Percentiles rank a stretch among this genome's conserved stretches.
These are phyloP conservation scores for Rugonectria rugulosa DNA, from an alignment of 2,329 filamentous ascomycete species.

Conservation along the genomic window DNA sequence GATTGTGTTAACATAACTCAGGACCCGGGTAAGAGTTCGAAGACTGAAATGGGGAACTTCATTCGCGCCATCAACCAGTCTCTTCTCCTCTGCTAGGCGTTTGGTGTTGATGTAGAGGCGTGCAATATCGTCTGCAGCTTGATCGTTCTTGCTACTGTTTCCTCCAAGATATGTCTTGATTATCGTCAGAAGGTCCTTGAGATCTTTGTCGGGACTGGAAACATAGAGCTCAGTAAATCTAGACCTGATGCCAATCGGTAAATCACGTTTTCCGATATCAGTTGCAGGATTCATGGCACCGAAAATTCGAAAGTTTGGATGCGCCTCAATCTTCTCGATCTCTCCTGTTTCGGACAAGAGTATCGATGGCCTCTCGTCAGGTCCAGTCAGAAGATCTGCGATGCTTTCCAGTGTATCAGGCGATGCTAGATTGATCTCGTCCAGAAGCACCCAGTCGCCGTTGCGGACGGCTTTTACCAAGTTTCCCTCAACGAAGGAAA, in stretches of 20 bases:
- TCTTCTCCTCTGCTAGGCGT: conserved; percentile 78
- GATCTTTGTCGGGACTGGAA: conserved; percentile 83
- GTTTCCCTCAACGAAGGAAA: conserved; percentile 95
- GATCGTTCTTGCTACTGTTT: conserved; percentile 73
- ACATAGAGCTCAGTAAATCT: conserved; percentile 97
- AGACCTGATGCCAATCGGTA: conserved; percentile 87
- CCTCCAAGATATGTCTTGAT: conserved; percentile 87
- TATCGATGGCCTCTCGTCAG: conserved; percentile 78
- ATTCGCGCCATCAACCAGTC: conserved; percentile 91
- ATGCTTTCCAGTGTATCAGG: conserved; percentile 95
- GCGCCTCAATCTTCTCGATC: conserved; percentile 86
- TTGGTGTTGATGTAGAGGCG: conserved; percentile 90
- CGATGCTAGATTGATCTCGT: conserved; percentile 96
- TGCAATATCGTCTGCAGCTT: conserved; percentile 81
- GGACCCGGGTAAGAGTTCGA: conserved; percentile 86
- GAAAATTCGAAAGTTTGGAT: conserved; percentile 94
- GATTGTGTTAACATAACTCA: conserved; percentile 88
- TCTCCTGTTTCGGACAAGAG: conserved; percentile 93
- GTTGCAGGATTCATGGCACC: conserved; percentile 99
- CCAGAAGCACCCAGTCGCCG: conserved; percentile 94
- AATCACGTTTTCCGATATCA: conserved; percentile 93
- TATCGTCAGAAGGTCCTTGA: conserved; percentile 86
- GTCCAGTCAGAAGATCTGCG: conserved; percentile 82
- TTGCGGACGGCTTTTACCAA: conserved; percentile 96
- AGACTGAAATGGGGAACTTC: conserved; percentile 98